Evolutionary conservation across 805 yeast species (phyloP), one percentile per base, ranked within the genome.

Genomic region (Pichia occidentalis): DNA sequence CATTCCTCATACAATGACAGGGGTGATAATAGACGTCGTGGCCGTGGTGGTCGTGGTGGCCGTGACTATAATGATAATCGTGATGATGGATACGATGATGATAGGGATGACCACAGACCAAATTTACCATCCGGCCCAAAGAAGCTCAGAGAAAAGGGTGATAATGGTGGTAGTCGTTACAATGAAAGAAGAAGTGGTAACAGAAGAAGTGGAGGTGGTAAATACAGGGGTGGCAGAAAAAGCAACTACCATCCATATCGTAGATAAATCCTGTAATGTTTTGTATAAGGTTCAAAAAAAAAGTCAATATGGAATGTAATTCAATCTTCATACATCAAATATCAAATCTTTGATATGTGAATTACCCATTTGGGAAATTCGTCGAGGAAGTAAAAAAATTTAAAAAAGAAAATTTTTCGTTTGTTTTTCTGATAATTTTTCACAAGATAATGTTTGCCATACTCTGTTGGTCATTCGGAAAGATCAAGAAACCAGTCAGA

Each of bases 51-150:
- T 25, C 13, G 18, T 9, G 20, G 18, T 8, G 21, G 18, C 25
- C 29, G 21, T n/a, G 13, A 18, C 17, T 24, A 31, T 30, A 35
- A 20, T 13, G 21, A 27, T 12, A 17, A 20, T 27, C 11, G 19
- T 29, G 17, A 29, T 7, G 14, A 29, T 19, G 29, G 24, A 13
- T 28, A 36, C 14, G 39, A 36, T 10, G 24, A 24, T 25, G 36
- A 34, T 21, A 19, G 13, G 18, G 31, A 34, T n/a, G 26, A 26
- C 12, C 32, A 32, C 2, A 29, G 32, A 22, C 37, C 40, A 18
- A 50, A 47, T 26, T 42, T 58, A 23, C 65, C 64, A 21, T 54
- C 62, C 11, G 65, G 65, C 9, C 64, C 64, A 18, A 57, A 56
- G 32, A 50, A 51, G 20, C 40, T 53, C 34, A 48, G 56, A 38